Conservation (phyloP, 495 filamentous ascomycete species). For the Xylaria flabelliformis region DNA sequence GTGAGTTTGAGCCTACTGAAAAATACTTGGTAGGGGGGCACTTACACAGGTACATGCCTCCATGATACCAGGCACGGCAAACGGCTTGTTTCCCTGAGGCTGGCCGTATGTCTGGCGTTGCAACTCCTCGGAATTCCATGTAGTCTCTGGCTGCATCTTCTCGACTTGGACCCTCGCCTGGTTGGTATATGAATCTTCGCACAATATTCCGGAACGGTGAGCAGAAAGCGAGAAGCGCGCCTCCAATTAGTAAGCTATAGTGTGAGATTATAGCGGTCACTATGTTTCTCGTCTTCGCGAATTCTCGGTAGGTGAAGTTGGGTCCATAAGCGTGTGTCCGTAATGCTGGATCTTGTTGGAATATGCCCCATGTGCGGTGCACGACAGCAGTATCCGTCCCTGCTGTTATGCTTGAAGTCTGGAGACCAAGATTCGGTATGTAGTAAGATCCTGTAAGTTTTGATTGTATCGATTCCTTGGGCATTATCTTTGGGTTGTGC, state of each 20-base stretch:
- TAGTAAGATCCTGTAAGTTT: conserved; percentile 66
- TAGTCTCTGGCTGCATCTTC: conserved; percentile 63
- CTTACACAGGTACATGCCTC: conserved; percentile 69
- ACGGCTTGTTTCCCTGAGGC: conserved; percentile 56
- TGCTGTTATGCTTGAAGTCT: conserved; percentile 66
- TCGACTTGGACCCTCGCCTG: conserved; percentile 69
- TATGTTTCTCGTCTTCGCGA: conserved; percentile 66
- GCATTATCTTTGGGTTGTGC: conserved; percentile 54
- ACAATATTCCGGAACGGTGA: conserved; percentile 46
- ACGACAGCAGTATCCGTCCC: conserved; percentile 70
- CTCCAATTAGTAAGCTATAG: conserved; percentile 56
- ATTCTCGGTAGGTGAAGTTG: conserved; percentile 75
- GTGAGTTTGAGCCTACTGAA: conserved; percentile 30
- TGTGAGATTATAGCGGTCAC: conserved; percentile 64
- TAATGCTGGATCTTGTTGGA: conserved; percentile 54
- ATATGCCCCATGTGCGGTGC: conserved; percentile 77
- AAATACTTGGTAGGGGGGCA: conserved; percentile 11
- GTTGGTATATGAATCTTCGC: conserved; percentile 58
- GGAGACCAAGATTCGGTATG: conserved; percentile 69
- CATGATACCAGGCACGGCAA: conserved; percentile 63
- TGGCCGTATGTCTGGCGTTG: conserved; percentile 61
- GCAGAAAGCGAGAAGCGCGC: conserved; percentile 56
- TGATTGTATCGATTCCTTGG: conserved; percentile 43
- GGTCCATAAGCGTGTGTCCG: conserved; percentile 66
- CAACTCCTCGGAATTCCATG: conserved; percentile 71